These are phyloP conservation scores for Periconia macrospinosa DNA, from an alignment of 2,329 filamentous ascomycete genomes.

Conservation along the genomic window DNA sequence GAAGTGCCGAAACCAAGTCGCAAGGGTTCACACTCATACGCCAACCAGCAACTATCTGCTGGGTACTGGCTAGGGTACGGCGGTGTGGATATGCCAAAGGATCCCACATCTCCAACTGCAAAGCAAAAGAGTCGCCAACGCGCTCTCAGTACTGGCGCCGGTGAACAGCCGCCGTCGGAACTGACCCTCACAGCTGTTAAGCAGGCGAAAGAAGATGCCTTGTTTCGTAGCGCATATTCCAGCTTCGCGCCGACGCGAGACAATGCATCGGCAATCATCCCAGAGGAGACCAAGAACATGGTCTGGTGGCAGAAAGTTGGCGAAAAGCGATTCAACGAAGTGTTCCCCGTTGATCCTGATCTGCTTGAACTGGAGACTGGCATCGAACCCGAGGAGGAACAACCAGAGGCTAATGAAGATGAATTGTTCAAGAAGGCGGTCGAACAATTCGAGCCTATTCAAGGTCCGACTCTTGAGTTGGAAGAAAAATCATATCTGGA, in stretches of 20 bases:
- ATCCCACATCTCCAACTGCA: slow-evolving; percentile 60
- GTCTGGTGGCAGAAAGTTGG: slow-evolving; percentile 78
- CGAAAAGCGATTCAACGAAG: slow-evolving; percentile 65
- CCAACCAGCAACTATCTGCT: slow-evolving; percentile 64
- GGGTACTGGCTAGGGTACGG: slow-evolving; percentile 67
- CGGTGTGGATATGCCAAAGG: slow-evolving; percentile 46
- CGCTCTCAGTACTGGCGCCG: slow-evolving; percentile 66
- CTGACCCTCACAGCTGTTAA: slow-evolving; percentile 46
- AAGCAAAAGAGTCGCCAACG: slow-evolving; percentile 72
- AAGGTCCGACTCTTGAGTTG: slow-evolving; percentile 20
- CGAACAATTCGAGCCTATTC: slow-evolving; percentile 38
- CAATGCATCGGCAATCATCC: slow-evolving; percentile 70
- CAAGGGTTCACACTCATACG: slow-evolving; percentile 59
- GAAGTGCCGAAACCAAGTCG: slow-evolving; percentile 53
- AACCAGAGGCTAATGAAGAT: slow-evolving; percentile 31
- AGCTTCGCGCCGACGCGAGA: slow-evolving; percentile 78
- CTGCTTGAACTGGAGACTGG: slow-evolving; percentile 42
- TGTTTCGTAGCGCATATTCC: slow-evolving; percentile 77
- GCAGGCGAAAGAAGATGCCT: slow-evolving; percentile 69
- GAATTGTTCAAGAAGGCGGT: slow-evolving; percentile 42
- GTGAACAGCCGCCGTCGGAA: slow-evolving; percentile 55
- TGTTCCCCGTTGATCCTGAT: slow-evolving; percentile 59
- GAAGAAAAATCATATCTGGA: slow-evolving; percentile 51
- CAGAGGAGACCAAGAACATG: slow-evolving; percentile 66
- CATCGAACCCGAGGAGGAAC: slow-evolving; percentile 39